These are phyloP conservation scores for Candida multigemmis DNA, from an alignment of 805 yeast species.

Conservation along the genomic window DNA sequence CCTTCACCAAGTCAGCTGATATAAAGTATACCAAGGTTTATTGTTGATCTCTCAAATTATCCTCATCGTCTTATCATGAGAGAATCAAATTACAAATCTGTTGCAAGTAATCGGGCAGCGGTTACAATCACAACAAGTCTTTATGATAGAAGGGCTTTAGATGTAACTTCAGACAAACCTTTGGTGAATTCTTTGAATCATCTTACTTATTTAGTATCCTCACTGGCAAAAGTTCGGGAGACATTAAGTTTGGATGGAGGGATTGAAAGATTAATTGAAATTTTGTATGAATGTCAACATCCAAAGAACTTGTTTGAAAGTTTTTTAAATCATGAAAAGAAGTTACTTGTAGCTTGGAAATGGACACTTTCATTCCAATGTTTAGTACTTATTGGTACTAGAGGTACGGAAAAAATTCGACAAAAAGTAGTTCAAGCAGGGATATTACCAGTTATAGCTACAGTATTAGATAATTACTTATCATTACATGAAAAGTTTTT, in stretches of 20 bases:
- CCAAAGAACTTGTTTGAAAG: slow-evolving; percentile 18
- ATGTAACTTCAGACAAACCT: slow-evolving; percentile 83
- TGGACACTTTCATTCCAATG: slow-evolving; percentile 96
- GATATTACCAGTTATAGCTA: slow-evolving; percentile 81
- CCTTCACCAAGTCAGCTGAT: too few relatives aligned
- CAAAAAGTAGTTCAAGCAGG: slow-evolving; percentile 88
- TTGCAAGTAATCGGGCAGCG: slow-evolving; percentile 80
- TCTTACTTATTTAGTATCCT: slow-evolving; percentile 76
- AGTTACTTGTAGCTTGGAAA: slow-evolving; percentile 81
- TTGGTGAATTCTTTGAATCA: slow-evolving; percentile 87
- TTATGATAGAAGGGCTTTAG: slow-evolving; percentile 88
- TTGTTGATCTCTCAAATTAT: slow-evolving; percentile 1
- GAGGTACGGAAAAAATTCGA: slow-evolving; percentile 84
- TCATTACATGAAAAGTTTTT: slow-evolving; percentile 31
- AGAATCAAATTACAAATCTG: slow-evolving; percentile 77
- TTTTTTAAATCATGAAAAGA: slow-evolving; percentile 27
- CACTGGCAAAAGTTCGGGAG: slow-evolving; percentile 84
- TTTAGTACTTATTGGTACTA: slow-evolving; percentile 79
- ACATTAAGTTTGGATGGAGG: slow-evolving; percentile 89
- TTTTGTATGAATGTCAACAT: slow-evolving; percentile 69
- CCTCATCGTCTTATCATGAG: slow-evolving; percentile 46
- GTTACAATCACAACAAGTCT: slow-evolving; percentile 81
- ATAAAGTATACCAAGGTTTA: background rate
- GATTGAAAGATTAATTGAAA: slow-evolving; percentile 75
- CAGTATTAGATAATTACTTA: slow-evolving; percentile 82